Percentiles rank a stretch among this genome's conserved stretches.
Conservation (phyloP, 129 eudicot genomes). For the Ambrosia trifida region DNA sequence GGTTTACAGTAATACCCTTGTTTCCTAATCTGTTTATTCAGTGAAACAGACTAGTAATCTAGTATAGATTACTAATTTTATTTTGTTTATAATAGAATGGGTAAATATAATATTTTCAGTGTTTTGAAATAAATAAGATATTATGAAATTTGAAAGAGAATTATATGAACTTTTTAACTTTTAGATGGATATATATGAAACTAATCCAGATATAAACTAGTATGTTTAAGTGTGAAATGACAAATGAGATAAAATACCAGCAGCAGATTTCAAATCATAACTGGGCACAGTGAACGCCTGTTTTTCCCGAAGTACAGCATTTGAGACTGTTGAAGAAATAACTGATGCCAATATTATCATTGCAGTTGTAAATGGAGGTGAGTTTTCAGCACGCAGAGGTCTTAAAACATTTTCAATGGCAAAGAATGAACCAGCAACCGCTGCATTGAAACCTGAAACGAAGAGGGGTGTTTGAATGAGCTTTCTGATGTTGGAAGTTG, state of each 20-base stretch:
- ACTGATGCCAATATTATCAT: conserved; percentile 98
- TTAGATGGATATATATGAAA: neutral
- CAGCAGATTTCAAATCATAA: conserved; percentile 98
- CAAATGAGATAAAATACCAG: conserved; percentile 59
- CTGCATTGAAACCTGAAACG: conserved; percentile 87
- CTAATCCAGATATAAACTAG: conserved; percentile 16
- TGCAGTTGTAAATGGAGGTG: conserved; percentile 99
- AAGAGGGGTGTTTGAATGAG: neutral
- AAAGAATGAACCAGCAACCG: conserved; percentile 98
- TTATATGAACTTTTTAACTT: neutral
- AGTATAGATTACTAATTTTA: too few relatives aligned
- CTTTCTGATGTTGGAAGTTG: neutral
- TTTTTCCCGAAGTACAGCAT: conserved; percentile 84
- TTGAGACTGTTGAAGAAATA: conserved; percentile 93
- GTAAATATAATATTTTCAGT: neutral
- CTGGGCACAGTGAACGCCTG: conserved; percentile 98
- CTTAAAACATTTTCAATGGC: conserved; percentile 96
- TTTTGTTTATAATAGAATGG: neutral
- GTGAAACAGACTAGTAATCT: too few relatives aligned
- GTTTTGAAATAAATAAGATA: neutral
- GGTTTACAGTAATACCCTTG: too few relatives aligned
- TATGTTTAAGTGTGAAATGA: conserved; percentile 14
- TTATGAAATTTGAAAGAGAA: neutral
- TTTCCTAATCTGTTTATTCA: too few relatives aligned
- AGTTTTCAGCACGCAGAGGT: conserved; percentile 97